A percentile compares a stretch with the other conserved stretches of the same genome.
phyloP scores from a whole-genome alignment of 1,284 basidiomycete genomes.

The Puccinia novopanici region DNA sequence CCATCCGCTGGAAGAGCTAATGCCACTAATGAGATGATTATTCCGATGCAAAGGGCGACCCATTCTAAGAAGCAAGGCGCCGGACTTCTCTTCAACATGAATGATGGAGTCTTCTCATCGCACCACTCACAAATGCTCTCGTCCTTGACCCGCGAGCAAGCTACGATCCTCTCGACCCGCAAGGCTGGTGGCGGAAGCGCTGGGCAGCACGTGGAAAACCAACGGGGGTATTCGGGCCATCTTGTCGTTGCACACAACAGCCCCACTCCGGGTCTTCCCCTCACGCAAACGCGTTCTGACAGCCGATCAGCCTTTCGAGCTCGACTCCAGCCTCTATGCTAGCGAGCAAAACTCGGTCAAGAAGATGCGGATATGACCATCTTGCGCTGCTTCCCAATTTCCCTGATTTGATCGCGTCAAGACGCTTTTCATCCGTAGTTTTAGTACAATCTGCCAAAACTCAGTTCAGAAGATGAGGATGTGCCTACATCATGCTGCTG shows the following conservation, averaged over 20 bases:
- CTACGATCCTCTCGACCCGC: not conserved
- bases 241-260: not conserved
- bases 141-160: not conserved
- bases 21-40: not conserved
- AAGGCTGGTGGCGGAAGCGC: no score
- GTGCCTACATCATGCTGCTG: no score
- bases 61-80: not conserved
- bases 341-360: slow-evolving; percentile 6
- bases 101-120: not conserved
- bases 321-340: not conserved
- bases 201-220: not conserved
- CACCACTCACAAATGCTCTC: slow-evolving; percentile 12
- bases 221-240: not conserved
- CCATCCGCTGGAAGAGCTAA: not conserved
- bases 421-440: no score
- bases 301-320: not conserved
- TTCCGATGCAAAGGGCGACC: not conserved
- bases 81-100: not conserved
- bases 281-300: not conserved
- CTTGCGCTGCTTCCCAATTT: not conserved
- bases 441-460: no score
- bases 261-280: not conserved
- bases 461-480: no score
- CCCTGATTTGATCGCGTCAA: no score
- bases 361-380: slow-evolving; percentile 12